Percentiles rank a stretch among this genome's conserved stretches.
Evolutionary conservation across 495 filamentous ascomycete species (phyloP).

Genomic region (Gamarada debralockiae): DNA sequence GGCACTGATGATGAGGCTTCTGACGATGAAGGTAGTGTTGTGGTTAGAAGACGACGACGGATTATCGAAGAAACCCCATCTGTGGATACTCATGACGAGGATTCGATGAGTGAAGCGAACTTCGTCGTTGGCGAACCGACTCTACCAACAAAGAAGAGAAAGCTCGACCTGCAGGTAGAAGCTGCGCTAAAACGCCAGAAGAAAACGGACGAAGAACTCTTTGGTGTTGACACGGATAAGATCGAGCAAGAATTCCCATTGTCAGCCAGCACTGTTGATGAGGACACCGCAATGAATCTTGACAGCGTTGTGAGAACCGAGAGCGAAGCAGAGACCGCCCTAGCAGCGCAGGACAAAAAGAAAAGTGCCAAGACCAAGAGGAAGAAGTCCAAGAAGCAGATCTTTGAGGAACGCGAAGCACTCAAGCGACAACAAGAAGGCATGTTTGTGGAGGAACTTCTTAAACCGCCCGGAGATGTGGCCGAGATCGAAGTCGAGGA

Average conservation of each 20-base stretch:
- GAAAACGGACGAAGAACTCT: conserved; percentile 76
- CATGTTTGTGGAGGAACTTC: conserved; percentile 31
- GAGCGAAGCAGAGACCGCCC: conserved; percentile 29
- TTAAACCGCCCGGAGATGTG: conserved; percentile 23
- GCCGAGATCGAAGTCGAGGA: conserved; percentile 20
- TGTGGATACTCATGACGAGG: conserved; percentile 43
- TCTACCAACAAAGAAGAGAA: conserved; percentile 60
- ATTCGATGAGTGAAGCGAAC: conserved; percentile 53
- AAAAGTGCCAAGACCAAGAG: conserved; percentile 42
- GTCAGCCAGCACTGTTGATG: conserved; percentile 24
- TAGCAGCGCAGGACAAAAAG: conserved; percentile 30
- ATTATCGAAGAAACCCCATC: conserved; percentile 19
- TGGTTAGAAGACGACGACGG: not conserved
- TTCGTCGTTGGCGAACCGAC: conserved; percentile 40
- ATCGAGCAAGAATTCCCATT: conserved; percentile 45
- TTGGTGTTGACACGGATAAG: conserved; percentile 54
- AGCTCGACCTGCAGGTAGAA: conserved; percentile 57
- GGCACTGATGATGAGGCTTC: conserved; percentile 61
- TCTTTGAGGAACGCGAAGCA: conserved; percentile 65
- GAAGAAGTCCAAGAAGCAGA: conserved; percentile 71
- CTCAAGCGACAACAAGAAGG: conserved; percentile 45
- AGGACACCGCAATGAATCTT: conserved; percentile 37
- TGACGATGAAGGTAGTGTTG: conserved; percentile 46
- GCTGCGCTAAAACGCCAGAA: conserved; percentile 54
- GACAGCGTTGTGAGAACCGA: conserved; percentile 37